These are phyloP conservation scores for Lepidium aucheri DNA, from an alignment of 345 rosid species.

Conservation along the genomic window DNA sequence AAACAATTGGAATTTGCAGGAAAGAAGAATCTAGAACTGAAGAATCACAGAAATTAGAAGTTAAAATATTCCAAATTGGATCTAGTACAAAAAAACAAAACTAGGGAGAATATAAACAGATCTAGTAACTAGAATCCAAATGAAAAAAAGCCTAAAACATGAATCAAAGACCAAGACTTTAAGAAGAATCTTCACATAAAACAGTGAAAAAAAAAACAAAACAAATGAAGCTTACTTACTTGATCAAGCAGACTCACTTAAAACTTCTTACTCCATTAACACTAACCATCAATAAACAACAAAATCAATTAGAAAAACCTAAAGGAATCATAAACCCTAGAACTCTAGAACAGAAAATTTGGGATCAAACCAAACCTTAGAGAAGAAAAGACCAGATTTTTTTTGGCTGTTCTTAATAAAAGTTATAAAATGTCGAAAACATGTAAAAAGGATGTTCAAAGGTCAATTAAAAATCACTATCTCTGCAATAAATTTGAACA, in stretches of 20 bases:
- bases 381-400: background rate
- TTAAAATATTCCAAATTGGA: slow-evolving; percentile 12
- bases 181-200: background rate
- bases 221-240: slow-evolving; percentile 22
- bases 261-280: slow-evolving; percentile 18
- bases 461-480: slow-evolving; percentile 19
- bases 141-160: background rate
- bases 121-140: slow-evolving; percentile 19
- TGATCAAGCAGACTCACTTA: slow-evolving; percentile 12
- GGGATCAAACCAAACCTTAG: background rate
- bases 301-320: background rate
- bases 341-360: background rate
- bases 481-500: slow-evolving; percentile 32
- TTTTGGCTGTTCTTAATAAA: background rate
- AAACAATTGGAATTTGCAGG: slow-evolving; percentile 27
- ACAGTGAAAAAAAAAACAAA: slow-evolving; percentile 1
- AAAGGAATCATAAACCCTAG: background rate
- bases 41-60: background rate
- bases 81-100: slow-evolving; percentile 4
- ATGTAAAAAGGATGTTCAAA: slow-evolving; percentile 21
- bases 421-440: background rate
- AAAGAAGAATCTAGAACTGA: slow-evolving; percentile 13
- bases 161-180: slow-evolving; percentile 16
- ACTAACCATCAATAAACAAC: background rate
- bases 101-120: slow-evolving; percentile 18